Evolutionary conservation across 2,329 filamentous ascomycete species (phyloP), one percentile per base, ranked within the genome.

Genomic region (Periconia macrospinosa): DNA sequence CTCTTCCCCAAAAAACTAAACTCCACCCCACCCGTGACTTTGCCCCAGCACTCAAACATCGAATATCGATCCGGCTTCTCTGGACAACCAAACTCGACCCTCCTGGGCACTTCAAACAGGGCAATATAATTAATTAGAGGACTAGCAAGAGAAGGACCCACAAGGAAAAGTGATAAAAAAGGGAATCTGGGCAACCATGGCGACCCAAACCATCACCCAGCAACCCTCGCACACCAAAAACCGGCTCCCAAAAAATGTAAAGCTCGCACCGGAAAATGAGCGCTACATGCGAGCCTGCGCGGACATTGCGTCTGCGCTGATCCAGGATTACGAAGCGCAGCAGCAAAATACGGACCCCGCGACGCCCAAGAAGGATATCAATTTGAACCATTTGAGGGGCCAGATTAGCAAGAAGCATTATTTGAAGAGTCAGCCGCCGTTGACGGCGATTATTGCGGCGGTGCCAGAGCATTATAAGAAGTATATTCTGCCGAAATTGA

Each of bases 381-480:
- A 99, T 72, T 83, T 99, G 65, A 99, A 99, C 76, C 83, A 86
- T 54, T 76, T 99, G 61, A 87, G 94, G 44, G 87, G 90, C 50
- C 92, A 92, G 70, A 86, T 96, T 57, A 85, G 94, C 44, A 96
- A 94, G 78, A 97, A 97, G 78, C 92, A 97, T 78, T 89, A 87
- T 72, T 80, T 99, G 56, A 88, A 86, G 73, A 91, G 86, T 57
- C 90, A 96, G 63, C 94, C 94, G 30, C 91, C 95, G 23, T 79
- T 99, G 60, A 97, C 93, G 9, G 93, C 94, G 55, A 99, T 99
- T 70, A 97, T 99, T 70, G 91, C 94, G 50, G 94, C 94, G 10
- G 93, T 99, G 35, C 95, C 95, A n/a, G 94, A 99, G 73, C 92
- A 97, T 74, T 97, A 97, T 79, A 99, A 97, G 81, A 99, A 97